phyloP scores from a whole-genome alignment of 768 basidiomycete species.

The Rhizopogon vesiculosus region DNA sequence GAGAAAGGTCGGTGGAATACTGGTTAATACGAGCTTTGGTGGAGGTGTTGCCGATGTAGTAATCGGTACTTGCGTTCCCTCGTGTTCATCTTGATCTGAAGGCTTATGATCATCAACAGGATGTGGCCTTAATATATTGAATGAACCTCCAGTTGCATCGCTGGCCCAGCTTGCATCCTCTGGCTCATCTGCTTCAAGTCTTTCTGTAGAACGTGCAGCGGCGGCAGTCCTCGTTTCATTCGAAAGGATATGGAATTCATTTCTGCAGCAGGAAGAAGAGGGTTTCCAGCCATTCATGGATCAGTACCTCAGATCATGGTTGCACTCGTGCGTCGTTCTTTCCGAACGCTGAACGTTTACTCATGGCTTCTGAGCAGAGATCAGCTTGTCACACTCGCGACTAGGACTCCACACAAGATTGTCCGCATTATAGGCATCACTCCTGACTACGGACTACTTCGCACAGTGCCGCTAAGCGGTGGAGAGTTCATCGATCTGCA shows the following conservation, averaged over 20 bases:
- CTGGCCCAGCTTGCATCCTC: conserved; percentile 53
- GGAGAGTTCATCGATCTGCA: conserved; percentile 78
- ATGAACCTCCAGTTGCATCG: conserved; percentile 77
- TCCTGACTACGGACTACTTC: conserved; percentile 78
- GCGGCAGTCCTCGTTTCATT: conserved; percentile 76
- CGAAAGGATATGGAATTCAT: conserved; percentile 72
- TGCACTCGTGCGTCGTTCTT: conserved; percentile 74
- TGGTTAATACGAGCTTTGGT: conserved; percentile 85
- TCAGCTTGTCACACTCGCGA: conserved; percentile 79
- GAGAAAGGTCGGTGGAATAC: conserved; percentile 86
- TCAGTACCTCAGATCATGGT: conserved; percentile 76
- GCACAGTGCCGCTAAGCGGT: conserved; percentile 53
- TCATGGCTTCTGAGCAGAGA: conserved; percentile 44
- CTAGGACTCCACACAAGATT: conserved; percentile 57
- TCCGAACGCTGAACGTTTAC: conserved; percentile 2
- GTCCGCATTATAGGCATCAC: conserved; percentile 88
- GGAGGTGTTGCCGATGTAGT: conserved; percentile 70
- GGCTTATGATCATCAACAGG: conserved; percentile 41
- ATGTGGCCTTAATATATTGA: conserved; percentile 85
- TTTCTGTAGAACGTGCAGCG: conserved; percentile 70
- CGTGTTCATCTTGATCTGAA: not conserved
- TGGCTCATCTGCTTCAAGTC: conserved; percentile 7
- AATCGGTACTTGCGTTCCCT: conserved; percentile 49
- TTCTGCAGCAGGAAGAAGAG: conserved; percentile 42
- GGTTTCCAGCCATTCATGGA: conserved; percentile 83